Base-by-base conservation (phyloP, 352 stramenopile genomes). In the Phytophthora hibernalis region DNA sequence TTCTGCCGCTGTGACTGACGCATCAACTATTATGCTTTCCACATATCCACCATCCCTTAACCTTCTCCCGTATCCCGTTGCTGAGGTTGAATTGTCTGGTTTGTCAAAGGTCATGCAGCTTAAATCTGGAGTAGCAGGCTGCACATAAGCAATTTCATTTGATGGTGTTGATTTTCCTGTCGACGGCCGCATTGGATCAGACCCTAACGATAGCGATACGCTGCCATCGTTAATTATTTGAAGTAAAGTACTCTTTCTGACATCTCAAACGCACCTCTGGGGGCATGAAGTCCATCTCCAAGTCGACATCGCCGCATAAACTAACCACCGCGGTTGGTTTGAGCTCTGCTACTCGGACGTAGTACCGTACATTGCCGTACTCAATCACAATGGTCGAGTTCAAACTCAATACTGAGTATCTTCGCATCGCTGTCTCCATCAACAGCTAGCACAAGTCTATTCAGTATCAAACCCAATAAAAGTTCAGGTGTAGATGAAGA, bases 241-340 rank as follows among this genome's bases (percentile, higher is more conserved):
- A 9, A 28, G 0, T 20, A 22, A 22, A 45, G 18, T n/a, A 22
- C 11, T 18, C 24, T 33, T 10, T 21, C 37, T 28, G 16, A 12
- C 28, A 54, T 43, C 21, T 38, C 18, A 22, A 58, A 53, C 60
- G 16, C 37, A 76, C 61, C 16, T 80, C 61, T 13, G 82, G 82
- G 1, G 55, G 56, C 45, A 74, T 82, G 35, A 91, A 89, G 28
- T 91, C 72, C 43, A 80, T 75, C 51, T 87, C 77, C 22, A 91
- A 47, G 28, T 91, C 83, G n/a, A 91, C 80, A 35, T 91, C 80
- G 16, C 83, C 80, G 9, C 83, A 80, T 21, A 91, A 70, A 54
- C 78, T 86, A 37, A 91, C 54, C 0, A 79, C 80, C 0, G 56
- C 1, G 9, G 44, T 58, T 9, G 83, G 83, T 26, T 87, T 86